Base-by-base conservation (phyloP, 441 rosid genomes). In the Adansonia gregorii region DNA sequence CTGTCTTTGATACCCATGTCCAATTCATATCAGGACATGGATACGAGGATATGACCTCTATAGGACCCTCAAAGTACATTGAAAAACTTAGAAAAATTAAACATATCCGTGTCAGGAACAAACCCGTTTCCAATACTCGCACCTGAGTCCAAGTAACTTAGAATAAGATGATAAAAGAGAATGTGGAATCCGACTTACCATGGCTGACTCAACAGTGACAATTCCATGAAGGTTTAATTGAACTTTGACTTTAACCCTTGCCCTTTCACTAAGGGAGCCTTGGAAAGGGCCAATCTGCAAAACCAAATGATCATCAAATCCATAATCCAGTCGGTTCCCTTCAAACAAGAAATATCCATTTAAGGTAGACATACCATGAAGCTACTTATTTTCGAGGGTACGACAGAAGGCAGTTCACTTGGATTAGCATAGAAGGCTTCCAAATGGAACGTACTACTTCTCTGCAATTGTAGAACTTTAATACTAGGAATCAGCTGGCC, bases 181-280 rank as follows among this genome's bases (percentile, higher is more conserved):
- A 39, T 19, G 68, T 14, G 66, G 69, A 74, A 76, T 10, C 68
- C 27, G 59, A 80, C 92, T 88, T 69, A 91, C 95, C 39, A 72
- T 80, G 74, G 92, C 93, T 22, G 93, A 89, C 79, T 83, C 91
- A 41, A 91, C 82, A 14, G 82, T 75, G 67, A 88, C 87, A 66
- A 91, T 63, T 68, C 93, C 93, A 70, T 91, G 89, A 68, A 91
- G 91, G 80, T 91, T 86, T 81, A 89, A 77, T 67, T 83, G 85
- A 83, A 91, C 85, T 84, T 84, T 86, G 76, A 89, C 89, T 85
- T 89, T 91, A 78, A 91, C 87, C 78, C 84, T 88, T 55, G 86
- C 84, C 79, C 82, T 85, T 83, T 87, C 88, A 17, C 80, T 61
- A 1, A 81, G 55, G 39, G 86, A 83, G 75, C 54, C 74, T 78